Percentiles rank a stretch among this genome's conserved stretches.
These are phyloP conservation scores for Torulaspora franciscae DNA, from an alignment of 805 yeast genomes.

Conservation along the genomic window DNA sequence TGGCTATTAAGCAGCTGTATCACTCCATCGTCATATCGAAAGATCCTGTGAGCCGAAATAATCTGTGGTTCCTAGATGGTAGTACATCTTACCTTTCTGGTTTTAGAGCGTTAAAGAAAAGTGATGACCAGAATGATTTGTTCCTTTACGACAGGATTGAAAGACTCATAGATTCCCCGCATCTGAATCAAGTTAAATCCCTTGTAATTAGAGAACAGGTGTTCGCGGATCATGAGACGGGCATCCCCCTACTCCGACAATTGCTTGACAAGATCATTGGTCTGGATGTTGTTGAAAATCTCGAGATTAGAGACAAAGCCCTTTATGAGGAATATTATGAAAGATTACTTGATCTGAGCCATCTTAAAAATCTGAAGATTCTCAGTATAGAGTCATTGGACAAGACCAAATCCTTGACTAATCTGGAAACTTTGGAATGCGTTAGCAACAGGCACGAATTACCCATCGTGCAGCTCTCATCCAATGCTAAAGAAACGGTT, in stretches of 20 bases:
- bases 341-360: constrained; percentile 7
- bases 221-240: constrained; percentile 28
- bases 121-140: constrained; percentile 36
- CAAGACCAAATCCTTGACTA: constrained; percentile 11
- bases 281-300: constrained; percentile 21
- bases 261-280: constrained; percentile 23
- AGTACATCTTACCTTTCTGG: constrained; percentile 40
- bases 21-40: constrained; percentile 36
- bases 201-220: constrained; percentile 34
- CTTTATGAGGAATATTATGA: constrained; percentile 15
- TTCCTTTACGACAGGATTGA: constrained; percentile 39
- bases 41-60: constrained; percentile 32
- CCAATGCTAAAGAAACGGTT: constrained; percentile 5
- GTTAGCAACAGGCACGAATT: constrained; percentile 9
- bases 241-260: constrained; percentile 13
- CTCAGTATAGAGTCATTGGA: constrained; percentile 10
- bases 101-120: constrained; percentile 33
- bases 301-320: constrained; percentile 23
- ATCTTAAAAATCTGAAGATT: constrained; percentile 15
- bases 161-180: constrained; percentile 37
- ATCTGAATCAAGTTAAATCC: constrained; percentile 35
- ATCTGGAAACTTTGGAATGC: constrained; percentile 15
- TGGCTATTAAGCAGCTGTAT: constrained; percentile 38
- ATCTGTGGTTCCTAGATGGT: constrained; percentile 35
- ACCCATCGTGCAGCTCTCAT: constrained; percentile 4